A percentile compares a stretch with the other conserved stretches of the same genome.
Conservation (phyloP, 768 basidiomycete genomes). For the Serpula lacrymans region DNA sequence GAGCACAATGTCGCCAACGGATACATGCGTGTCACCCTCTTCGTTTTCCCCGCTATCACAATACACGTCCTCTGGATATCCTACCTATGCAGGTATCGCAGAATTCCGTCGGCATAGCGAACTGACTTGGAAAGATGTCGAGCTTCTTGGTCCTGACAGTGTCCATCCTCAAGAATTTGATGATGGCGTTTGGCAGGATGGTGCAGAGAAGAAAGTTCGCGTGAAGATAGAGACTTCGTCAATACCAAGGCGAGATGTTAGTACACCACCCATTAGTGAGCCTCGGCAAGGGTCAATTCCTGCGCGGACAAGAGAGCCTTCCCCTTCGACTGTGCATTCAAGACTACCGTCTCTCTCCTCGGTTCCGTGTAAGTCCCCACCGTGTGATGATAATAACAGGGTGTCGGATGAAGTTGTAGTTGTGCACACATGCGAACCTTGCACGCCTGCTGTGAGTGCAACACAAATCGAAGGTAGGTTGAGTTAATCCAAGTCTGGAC, state of each 20-base stretch:
- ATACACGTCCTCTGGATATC: too few relatives aligned
- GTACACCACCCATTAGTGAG: neutral
- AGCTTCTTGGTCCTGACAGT: slow-evolving; percentile 44
- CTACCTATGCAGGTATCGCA: too few relatives aligned
- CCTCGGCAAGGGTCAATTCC: too few relatives aligned
- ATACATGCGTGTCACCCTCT: neutral
- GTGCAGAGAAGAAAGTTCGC: slow-evolving; percentile 10
- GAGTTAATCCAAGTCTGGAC: neutral
- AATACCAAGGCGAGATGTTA: slow-evolving; percentile 6
- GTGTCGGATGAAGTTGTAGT: slow-evolving; percentile 44
- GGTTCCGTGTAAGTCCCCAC: too few relatives aligned
- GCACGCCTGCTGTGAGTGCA: slow-evolving; percentile 59
- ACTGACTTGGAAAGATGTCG: slow-evolving; percentile 40
- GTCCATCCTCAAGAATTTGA: slow-evolving; percentile 42
- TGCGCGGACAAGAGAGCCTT: too few relatives aligned
- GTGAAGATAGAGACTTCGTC: slow-evolving; percentile 2
- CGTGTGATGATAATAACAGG: too few relatives aligned
- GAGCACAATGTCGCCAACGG: neutral
- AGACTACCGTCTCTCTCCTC: slow-evolving; percentile 29
- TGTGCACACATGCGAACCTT: slow-evolving; percentile 63
- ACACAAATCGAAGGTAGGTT: slow-evolving; percentile 67
- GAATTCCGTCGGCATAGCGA: slow-evolving; percentile 23
- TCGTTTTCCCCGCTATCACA: slow-evolving; percentile 9
- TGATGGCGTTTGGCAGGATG: slow-evolving; percentile 27
- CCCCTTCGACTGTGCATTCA: slow-evolving; percentile 14